Evolutionary conservation across 164 flowering plant genomes (phyloP), one percentile per base, ranked within the genome.

Genomic region (Magnolia kwangsiensis): DNA sequence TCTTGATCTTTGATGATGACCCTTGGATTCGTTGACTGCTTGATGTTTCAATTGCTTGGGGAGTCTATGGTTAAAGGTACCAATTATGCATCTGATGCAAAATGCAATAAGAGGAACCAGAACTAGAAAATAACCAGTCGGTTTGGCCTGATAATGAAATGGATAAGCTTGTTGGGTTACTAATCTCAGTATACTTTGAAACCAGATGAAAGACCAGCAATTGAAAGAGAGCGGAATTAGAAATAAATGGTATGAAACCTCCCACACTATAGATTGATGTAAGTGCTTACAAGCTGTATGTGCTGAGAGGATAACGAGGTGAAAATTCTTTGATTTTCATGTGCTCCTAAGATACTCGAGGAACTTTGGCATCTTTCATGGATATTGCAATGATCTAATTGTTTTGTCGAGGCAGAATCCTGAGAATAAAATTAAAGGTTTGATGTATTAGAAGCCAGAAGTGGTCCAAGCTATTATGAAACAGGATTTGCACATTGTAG

Each of bases 71-170:
- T 76, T 82, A 71, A 86, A 76, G 11, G 81, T 80, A 65, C 75
- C 72, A 69, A 83, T 72, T 51, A 89, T 78, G 85, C 83, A 85
- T 84, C 85, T 76, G 82, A 84, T 78, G 87, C 92, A 86, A 80
- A 89, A 72, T 78, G 88, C 89, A 77, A 89, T 74, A 68, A 87
- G 78, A 77, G 90, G 86, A 83, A 85, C 85, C 84, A 89, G 80
- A 81, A 86, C 84, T 76, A 87, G 87, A 78, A 85, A 78, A 82
- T 83, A 87, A 80, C 83, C 86, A 80, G 84, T 79, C 76, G 79
- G 63, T 82, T 82, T 86, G 83, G 82, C 91, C 89, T 86, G 91
- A 83, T 79, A 78, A 80, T 76, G 70, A 82, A 79, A 86, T 72
- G 63, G 71, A 84, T 51, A 73, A 81, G 75, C 76, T 55, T 77